phyloP scores from a whole-genome alignment of 116 monocot species.

The Thalassia testudinum region DNA sequence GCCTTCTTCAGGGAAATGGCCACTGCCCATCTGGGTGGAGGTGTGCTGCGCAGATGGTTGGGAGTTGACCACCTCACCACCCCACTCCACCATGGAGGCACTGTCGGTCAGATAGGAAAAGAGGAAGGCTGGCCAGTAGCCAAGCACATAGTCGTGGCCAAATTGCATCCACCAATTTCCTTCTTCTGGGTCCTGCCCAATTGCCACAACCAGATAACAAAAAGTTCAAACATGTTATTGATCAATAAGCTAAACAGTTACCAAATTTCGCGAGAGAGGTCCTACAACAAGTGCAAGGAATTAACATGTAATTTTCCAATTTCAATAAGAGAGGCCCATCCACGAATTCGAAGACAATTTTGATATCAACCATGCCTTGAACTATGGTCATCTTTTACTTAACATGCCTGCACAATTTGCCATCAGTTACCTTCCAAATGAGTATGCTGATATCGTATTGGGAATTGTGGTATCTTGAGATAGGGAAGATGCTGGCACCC shows the following conservation, averaged over 20 bases:
- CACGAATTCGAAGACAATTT: too few species aligned
- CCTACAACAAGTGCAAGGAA: too few species aligned
- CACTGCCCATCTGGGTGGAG: constrained; percentile 23
- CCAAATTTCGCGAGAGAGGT: too few species aligned
- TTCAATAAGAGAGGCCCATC: too few species aligned
- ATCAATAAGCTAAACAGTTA: too few species aligned
- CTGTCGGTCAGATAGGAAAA: constrained; percentile 15
- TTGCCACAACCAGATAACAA: too few species aligned
- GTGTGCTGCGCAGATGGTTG: constrained; percentile 11
- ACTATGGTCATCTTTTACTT: too few species aligned
- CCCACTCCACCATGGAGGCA: constrained; percentile 22
- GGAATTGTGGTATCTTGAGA: constrained; percentile 28
- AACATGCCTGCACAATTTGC: too few species aligned
- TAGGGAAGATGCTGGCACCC: constrained; percentile 66
- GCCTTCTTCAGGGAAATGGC: constrained; percentile 15
- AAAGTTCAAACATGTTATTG: too few species aligned
- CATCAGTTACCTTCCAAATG: constrained; percentile 42
- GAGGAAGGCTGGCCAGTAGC: constrained; percentile 18
- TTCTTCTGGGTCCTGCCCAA: constrained; percentile 15
- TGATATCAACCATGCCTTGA: too few species aligned
- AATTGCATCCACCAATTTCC: constrained; percentile 23
- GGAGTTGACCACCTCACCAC: constrained; percentile 20
- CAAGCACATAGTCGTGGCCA: constrained; percentile 13
- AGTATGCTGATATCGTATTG: constrained; percentile 74
- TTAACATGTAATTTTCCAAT: too few species aligned